Base-by-base conservation (phyloP, 2,329 filamentous ascomycete genomes). In the Aspergillus sojae region DNA sequence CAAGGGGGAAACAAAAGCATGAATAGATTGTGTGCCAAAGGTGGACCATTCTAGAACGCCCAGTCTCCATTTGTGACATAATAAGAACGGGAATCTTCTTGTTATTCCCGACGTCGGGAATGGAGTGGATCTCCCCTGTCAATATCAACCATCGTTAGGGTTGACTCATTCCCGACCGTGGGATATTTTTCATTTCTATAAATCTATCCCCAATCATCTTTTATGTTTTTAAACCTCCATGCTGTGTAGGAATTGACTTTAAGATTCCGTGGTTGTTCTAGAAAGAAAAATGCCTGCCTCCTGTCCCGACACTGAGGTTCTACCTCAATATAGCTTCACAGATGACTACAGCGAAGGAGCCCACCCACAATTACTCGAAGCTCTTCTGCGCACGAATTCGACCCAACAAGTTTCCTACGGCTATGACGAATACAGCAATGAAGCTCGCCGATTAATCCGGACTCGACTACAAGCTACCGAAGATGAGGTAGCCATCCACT, bases 261-360 rank as follows among this genome's bases (percentile, higher is more conserved):
- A 52, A 30, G 14, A 7, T 30, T n/a, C 26, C 19, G 14, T 52
- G 14, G 14, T 30, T 30, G 28, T 52, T 50, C n/a, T 16, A 26
- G 45, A 58, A 43, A 65, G 53, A 64, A 64, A 50, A 36, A 60
- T n/a, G 52, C 60, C 60, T 10, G 48, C 53, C 57, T 64, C 36
- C 3, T 50, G 39, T 56, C 39, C 53, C 9, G 62, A 62, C 3
- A 36, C 41, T 30, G 71, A 72, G 63, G 58, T 64, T 61, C 62
- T 68, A 26, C 65, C 67, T 64, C 70, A 66, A 62, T 84, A 84
- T 68, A 83, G 81, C 70, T 81, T 85, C 61, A 75, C 82, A 54
- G 83, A 85, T 66, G 83, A 85, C 65, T 85, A 85, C 68, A 83
- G 81, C 70, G 82, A 85, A 63, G 83, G 83, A 41, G 83, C 82